Conservation (phyloP, 306 rosid genomes). For the Fagus sylvatica region DNA sequence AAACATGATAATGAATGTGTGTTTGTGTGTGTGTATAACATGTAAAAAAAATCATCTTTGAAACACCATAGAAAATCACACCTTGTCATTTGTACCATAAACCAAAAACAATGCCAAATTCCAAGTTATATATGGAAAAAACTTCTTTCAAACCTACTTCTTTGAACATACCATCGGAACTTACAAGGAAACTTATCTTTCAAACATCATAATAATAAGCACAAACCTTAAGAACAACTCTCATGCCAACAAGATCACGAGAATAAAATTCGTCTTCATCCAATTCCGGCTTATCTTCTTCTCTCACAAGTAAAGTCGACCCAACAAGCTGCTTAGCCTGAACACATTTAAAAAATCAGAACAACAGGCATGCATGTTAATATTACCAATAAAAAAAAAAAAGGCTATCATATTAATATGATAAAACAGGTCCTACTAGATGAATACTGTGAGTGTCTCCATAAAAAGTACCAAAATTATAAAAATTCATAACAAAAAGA, state of each 20-base stretch:
- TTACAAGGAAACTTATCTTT: not conserved
- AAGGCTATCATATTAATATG: conserved; percentile 11
- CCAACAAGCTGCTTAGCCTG: conserved; percentile 94
- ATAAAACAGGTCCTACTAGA: conserved; percentile 7
- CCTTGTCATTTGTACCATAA: not conserved
- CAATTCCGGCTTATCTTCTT: conserved; percentile 82
- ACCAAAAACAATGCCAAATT: not conserved
- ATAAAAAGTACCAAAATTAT: conserved; percentile 4
- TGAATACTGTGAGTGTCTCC: conserved; percentile 3
- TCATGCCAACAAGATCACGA: conserved; percentile 89
- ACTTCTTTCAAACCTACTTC: no score
- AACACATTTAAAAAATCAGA: conserved; percentile 28
- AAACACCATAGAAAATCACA: not conserved
- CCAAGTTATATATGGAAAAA: not conserved
- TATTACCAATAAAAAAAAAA: not conserved
- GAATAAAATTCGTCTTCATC: conserved; percentile 88
- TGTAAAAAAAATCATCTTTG: not conserved
- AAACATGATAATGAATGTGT: not conserved
- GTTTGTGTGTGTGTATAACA: not conserved
- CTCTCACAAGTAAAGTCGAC: conserved; percentile 73
- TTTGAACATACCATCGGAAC: not conserved
- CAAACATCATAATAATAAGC: not conserved
- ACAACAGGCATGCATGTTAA: conserved; percentile 16
- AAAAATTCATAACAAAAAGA: conserved; percentile 9
- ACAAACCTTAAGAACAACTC: conserved; percentile 78